Conservation (phyloP, 164 flowering plant species). For the Chimonanthus praecox region DNA sequence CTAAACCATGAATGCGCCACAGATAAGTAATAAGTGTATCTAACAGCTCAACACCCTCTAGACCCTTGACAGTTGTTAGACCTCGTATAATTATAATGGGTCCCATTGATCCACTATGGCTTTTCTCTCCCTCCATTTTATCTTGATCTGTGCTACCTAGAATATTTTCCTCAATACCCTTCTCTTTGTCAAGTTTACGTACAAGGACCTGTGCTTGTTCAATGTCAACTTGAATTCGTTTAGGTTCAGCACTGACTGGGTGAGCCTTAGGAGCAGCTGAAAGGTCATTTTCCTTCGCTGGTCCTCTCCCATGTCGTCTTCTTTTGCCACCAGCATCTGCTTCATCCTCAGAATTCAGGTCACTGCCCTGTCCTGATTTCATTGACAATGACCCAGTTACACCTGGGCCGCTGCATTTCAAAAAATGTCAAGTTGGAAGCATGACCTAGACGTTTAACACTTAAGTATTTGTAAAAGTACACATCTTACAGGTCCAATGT, state of each 20-base stretch:
- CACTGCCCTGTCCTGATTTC: slow-evolving; percentile 66
- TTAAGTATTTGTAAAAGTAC: neutral
- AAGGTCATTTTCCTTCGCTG: slow-evolving; percentile 62
- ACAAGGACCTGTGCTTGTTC: slow-evolving; percentile 80
- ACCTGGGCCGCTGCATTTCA: slow-evolving; percentile 70
- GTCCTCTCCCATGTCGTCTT: slow-evolving; percentile 62
- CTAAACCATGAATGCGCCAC: slow-evolving; percentile 94
- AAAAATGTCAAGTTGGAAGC: slow-evolving; percentile 4
- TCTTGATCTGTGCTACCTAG: slow-evolving; percentile 53
- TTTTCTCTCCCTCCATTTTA: slow-evolving; percentile 54
- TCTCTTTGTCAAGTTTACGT: slow-evolving; percentile 82
- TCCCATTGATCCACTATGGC: slow-evolving; percentile 71
- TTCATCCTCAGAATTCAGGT: slow-evolving; percentile 84
- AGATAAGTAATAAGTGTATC: slow-evolving; percentile 89
- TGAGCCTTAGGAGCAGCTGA: slow-evolving; percentile 88
- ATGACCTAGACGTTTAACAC: no score
- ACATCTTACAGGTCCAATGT: slow-evolving; percentile 70
- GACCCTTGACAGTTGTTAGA: slow-evolving; percentile 78
- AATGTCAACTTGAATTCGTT: slow-evolving; percentile 68
- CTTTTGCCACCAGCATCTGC: slow-evolving; percentile 61
- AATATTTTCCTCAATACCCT: slow-evolving; percentile 79
- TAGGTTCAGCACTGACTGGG: slow-evolving; percentile 70
- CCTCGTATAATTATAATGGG: slow-evolving; percentile 85
- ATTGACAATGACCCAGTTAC: slow-evolving; percentile 42
- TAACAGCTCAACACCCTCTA: slow-evolving; percentile 87